Percentiles rank a stretch among this genome's conserved stretches.
phyloP scores from a whole-genome alignment of 257 asterid species.

The Solanum bukasovii region DNA sequence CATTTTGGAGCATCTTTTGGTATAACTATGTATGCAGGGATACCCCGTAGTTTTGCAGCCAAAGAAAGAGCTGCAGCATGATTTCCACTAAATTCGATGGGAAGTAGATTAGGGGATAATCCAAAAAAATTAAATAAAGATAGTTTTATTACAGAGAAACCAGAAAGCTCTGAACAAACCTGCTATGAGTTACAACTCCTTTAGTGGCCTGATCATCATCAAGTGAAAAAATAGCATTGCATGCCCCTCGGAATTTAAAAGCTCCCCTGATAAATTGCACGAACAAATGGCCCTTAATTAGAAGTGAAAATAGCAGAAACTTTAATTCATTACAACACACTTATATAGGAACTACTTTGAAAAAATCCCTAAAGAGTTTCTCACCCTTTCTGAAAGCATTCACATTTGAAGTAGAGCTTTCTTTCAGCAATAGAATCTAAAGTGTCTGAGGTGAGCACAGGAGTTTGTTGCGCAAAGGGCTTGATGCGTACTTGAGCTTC shows the following conservation, averaged over 20 bases:
- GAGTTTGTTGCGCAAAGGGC: constrained; percentile 49
- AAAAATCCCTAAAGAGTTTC: neutral
- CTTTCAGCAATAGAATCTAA: constrained; percentile 64
- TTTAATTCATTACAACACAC: neutral
- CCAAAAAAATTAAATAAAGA: constrained; percentile 1
- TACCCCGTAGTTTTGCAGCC: constrained; percentile 87
- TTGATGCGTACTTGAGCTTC: constrained; percentile 63
- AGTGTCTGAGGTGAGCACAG: constrained; percentile 60
- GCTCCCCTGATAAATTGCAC: constrained; percentile 54
- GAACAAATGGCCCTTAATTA: neutral
- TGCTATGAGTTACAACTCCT: constrained; percentile 95
- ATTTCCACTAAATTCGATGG: constrained; percentile 57
- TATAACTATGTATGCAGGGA: constrained; percentile 73
- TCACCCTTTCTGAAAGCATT: constrained; percentile 96
- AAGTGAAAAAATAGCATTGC: constrained; percentile 89
- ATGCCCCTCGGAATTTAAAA: constrained; percentile 89
- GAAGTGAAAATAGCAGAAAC: neutral
- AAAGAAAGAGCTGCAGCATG: constrained; percentile 97
- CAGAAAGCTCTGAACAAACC: constrained; percentile 24
- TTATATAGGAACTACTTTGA: neutral
- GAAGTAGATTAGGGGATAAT: constrained; percentile 13
- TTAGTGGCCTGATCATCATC: constrained; percentile 60
- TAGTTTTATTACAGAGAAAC: neutral
- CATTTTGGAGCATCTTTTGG: constrained; percentile 85
- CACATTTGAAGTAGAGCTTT: constrained; percentile 73